Evolutionary conservation across 75 land plant genomes (phyloP).

Genomic region (Sequoia sempervirens): DNA sequence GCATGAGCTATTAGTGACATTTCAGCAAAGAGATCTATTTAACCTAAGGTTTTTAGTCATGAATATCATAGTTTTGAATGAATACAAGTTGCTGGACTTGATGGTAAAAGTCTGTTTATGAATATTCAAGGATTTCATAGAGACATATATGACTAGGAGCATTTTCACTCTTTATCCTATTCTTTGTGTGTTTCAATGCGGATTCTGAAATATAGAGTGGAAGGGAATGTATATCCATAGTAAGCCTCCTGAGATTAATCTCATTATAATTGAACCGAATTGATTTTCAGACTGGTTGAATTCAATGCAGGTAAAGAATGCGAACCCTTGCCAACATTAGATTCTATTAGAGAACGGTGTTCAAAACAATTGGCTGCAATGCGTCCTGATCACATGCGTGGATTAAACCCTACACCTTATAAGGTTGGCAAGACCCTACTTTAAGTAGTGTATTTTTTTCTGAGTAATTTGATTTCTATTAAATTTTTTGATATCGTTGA

Average conservation of each 20-base stretch:
- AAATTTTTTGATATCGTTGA: not conserved
- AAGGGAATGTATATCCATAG: not conserved
- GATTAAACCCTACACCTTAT: constrained; percentile 49
- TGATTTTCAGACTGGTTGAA: not conserved
- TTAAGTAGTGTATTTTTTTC: not conserved
- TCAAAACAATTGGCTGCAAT: constrained; percentile 35
- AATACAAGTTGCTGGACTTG: not conserved
- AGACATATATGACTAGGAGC: too few species aligned
- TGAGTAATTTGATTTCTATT: not conserved
- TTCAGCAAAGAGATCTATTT: too few species aligned
- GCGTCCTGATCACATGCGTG: constrained; percentile 54
- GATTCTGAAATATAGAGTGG: not conserved
- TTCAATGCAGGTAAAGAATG: constrained; percentile 6
- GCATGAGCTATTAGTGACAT: too few species aligned
- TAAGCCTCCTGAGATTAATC: not conserved
- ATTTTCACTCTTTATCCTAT: too few species aligned
- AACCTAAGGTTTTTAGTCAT: too few species aligned
- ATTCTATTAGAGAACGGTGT: constrained; percentile 24
- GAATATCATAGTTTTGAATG: too few species aligned
- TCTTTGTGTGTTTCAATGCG: not conserved
- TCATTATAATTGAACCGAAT: not conserved
- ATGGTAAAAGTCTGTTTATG: not conserved
- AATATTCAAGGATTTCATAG: not conserved
- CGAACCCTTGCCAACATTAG: constrained; percentile 32
- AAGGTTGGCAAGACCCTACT: constrained; percentile 21